Base-by-base conservation (phyloP, 2,329 filamentous ascomycete species). In the Penicillium corylophilum region DNA sequence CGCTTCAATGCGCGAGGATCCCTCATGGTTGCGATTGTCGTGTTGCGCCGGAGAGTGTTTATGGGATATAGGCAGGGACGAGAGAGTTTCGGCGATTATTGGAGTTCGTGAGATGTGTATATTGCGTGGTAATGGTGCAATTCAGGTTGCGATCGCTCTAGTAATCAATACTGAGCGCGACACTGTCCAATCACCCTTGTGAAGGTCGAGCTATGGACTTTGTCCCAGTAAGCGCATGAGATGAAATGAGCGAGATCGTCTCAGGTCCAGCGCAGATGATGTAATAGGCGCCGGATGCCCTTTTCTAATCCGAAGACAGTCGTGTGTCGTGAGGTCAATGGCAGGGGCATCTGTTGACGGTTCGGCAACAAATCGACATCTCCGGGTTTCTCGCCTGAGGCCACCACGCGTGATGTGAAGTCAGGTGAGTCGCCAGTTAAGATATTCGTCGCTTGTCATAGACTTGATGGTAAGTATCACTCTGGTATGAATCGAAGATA, bases 1-100 rank as follows among this genome's bases (percentile, higher is more conserved):
- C 70, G 62, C 54, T 74, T 74, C 22, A 62, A 57, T 18, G 68
- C 61, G 28, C 67, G 67, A n/a, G 65, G 56, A 31, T 71, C 66
- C 43, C 60, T 68, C 70, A 72, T 72, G 35, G 26, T 53, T 52
- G 53, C n/a, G 8, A 6, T 48, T 24, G 48, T 23, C 20, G 20
- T 23, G 28, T 18, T 41, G 41, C 28, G 24, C 20, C 31, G 6
- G 16, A 31, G 23, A 26, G 8, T 48, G n/a, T 49, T 12, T 29
- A 41, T 9, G 23, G 16, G 13, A 46, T 40, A 39, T 38, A 9
- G 24, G 4, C 13, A 40, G 12, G 15, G n/a, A n/a, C n/a, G 6
- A 20, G 23, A 36, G 44, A 1, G 18, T 4, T 22, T 6, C 16
- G 35, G 35, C 10, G 18, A 20, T 5, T 2, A 13, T 12, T 12